Percentiles rank a stretch among this genome's conserved stretches.
Evolutionary conservation across 2,329 filamentous ascomycete genomes (phyloP).

Genomic region (Pseudocercospora pini-densiflorae): DNA sequence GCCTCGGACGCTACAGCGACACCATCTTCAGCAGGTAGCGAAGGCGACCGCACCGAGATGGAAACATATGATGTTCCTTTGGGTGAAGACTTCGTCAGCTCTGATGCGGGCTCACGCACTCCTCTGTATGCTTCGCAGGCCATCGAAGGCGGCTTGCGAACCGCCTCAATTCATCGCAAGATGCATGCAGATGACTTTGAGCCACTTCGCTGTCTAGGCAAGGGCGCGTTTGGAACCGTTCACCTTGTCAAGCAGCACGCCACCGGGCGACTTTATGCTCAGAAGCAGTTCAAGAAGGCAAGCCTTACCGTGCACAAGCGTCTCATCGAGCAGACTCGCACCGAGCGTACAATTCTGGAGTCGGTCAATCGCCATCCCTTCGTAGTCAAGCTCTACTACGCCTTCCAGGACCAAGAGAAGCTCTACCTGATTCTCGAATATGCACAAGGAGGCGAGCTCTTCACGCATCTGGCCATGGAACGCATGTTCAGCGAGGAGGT

Average conservation of each 20-base stretch:
- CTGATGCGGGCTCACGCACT: constrained; percentile 49
- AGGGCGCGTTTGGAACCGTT: constrained; percentile 95
- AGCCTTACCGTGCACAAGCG: constrained; percentile 95
- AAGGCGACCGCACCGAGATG: constrained; percentile 72
- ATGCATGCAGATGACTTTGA: constrained; percentile 93
- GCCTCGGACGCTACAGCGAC: constrained; percentile 56
- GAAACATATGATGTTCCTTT: constrained; percentile 85
- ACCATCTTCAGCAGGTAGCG: constrained; percentile 60
- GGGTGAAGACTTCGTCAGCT: constrained; percentile 81
- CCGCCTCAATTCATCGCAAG: constrained; percentile 66
- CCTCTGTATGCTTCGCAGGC: constrained; percentile 44
- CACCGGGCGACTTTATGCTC: constrained; percentile 89
- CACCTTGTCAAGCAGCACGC: constrained; percentile 86
- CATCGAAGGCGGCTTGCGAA: constrained; percentile 61
- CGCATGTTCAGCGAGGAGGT: constrained; percentile 92
- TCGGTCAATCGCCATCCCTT: constrained; percentile 96
- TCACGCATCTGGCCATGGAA: constrained; percentile 90
- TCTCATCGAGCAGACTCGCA: constrained; percentile 95
- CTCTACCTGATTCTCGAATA: constrained; percentile 98
- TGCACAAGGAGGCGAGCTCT: constrained; percentile 93
- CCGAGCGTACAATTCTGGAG: constrained; percentile 91
- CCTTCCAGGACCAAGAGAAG: constrained; percentile 97
- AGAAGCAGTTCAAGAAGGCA: constrained; percentile 99
- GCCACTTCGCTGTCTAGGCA: constrained; percentile 87
- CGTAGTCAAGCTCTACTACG: constrained; percentile 97